A percentile compares a stretch with the other conserved stretches of the same genome.
Evolutionary conservation across 768 basidiomycete genomes (phyloP).

Genomic region (Suillus clintonianus): DNA sequence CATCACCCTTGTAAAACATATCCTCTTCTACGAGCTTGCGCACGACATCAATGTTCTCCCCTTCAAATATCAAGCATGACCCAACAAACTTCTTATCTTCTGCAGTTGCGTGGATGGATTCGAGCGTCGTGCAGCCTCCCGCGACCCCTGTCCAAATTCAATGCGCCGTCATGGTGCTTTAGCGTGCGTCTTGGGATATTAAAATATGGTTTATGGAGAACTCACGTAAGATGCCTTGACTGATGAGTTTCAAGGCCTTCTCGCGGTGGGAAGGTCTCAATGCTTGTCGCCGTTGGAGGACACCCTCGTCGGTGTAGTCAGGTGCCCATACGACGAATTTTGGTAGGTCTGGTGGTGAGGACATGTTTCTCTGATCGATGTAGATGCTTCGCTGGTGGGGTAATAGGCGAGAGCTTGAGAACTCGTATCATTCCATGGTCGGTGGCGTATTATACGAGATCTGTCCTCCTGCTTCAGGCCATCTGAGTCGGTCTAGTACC

Average conservation of each 20-base stretch:
- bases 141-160: constrained; percentile 44
- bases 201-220: not conserved
- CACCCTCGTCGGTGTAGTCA: constrained; percentile 59
- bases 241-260: constrained; percentile 36
- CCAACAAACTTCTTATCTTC: constrained; percentile 60
- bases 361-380: constrained; percentile 12
- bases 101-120: constrained; percentile 48
- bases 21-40: constrained; percentile 25
- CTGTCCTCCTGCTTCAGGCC: too few relatives aligned
- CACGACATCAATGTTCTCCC: constrained; percentile 49
- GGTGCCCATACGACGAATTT: constrained; percentile 66
- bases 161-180: constrained; percentile 12
- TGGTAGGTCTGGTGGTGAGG: constrained; percentile 11
- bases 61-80: constrained; percentile 55
- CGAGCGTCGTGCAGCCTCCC: constrained; percentile 55
- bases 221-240: constrained; percentile 53
- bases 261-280: constrained; percentile 56
- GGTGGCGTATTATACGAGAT: too few relatives aligned
- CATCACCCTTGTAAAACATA: constrained; percentile 19
- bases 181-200: not conserved
- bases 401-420: not conserved
- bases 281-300: constrained; percentile 50
- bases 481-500: too few relatives aligned
- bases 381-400: not conserved
- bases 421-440: not conserved